Evolutionary conservation across 148 eudicot genomes (phyloP).

Genomic region (Pharnaceum exiguum): DNA sequence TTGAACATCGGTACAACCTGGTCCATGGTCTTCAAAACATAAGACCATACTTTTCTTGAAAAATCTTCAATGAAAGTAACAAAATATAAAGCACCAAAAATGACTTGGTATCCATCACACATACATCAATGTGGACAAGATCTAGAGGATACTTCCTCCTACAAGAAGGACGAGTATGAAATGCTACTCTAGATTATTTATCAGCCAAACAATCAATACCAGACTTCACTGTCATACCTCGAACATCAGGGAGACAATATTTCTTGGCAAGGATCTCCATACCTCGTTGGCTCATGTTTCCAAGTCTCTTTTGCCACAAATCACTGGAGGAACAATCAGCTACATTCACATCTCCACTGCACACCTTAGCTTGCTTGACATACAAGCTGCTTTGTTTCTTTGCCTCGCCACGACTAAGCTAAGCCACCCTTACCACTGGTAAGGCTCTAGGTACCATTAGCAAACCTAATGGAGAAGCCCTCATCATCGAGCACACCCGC

Average conservation of each 20-base stretch:
- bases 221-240: neutral
- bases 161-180: slow-evolving; percentile 4
- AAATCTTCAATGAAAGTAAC: slow-evolving; percentile 16
- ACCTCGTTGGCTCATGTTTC: neutral
- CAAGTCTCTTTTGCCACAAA: slow-evolving; percentile 12
- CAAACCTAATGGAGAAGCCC: neutral
- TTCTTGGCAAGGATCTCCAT: neutral
- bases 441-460: slow-evolving; percentile 8
- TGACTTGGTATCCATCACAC: slow-evolving; percentile 1
- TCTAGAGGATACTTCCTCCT: slow-evolving; percentile 9
- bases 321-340: neutral
- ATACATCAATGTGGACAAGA: slow-evolving; percentile 13
- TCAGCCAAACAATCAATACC: slow-evolving; percentile 14
- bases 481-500: slow-evolving; percentile 6
- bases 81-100: slow-evolving; percentile 13
- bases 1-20: slow-evolving; percentile 7
- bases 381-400: neutral
- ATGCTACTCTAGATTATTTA: slow-evolving; percentile 11
- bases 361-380: neutral
- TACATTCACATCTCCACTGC: slow-evolving; percentile 5
- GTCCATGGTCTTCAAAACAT: slow-evolving; percentile 9
- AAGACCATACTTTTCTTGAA: slow-evolving; percentile 16
- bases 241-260: neutral
- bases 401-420: neutral
- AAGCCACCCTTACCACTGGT: neutral